phyloP scores from a whole-genome alignment of 2,329 filamentous ascomycete species.

The Sporothrix protearum region DNA sequence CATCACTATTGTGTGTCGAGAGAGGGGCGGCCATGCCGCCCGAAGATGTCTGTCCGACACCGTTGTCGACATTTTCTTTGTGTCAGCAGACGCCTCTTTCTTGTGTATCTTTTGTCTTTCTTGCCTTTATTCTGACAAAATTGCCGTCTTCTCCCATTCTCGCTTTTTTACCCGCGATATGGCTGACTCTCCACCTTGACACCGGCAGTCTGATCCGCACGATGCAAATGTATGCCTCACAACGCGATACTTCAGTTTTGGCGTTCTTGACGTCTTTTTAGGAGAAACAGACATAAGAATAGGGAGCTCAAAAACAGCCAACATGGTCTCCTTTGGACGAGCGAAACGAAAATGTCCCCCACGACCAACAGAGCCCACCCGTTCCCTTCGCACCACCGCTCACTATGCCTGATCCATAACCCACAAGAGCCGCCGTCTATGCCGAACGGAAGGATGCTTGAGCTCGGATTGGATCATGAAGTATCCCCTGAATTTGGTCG shows the following conservation, averaged over 20 bases:
- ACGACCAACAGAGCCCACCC: neutral
- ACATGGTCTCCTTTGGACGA: neutral
- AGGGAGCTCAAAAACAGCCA: neutral
- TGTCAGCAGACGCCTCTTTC: neutral
- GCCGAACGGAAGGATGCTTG: neutral
- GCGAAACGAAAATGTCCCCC: neutral
- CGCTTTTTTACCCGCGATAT: neutral
- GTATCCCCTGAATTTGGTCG: neutral
- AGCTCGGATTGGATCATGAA: neutral
- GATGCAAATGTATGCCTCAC: neutral
- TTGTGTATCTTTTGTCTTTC: neutral
- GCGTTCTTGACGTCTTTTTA: neutral
- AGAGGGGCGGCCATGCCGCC: neutral
- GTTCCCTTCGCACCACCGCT: neutral
- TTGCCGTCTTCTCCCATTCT: neutral
- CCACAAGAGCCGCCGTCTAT: neutral
- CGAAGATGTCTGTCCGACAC: neutral
- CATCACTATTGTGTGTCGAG: neutral
- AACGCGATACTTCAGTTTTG: neutral
- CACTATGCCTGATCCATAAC: constrained; percentile 12
- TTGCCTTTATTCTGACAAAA: neutral
- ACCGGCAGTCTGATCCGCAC: neutral
- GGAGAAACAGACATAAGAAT: neutral
- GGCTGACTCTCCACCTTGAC: too few relatives aligned
- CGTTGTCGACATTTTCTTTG: neutral